Conservation (phyloP, 441 rosid species). For the Sinapis alba region DNA sequence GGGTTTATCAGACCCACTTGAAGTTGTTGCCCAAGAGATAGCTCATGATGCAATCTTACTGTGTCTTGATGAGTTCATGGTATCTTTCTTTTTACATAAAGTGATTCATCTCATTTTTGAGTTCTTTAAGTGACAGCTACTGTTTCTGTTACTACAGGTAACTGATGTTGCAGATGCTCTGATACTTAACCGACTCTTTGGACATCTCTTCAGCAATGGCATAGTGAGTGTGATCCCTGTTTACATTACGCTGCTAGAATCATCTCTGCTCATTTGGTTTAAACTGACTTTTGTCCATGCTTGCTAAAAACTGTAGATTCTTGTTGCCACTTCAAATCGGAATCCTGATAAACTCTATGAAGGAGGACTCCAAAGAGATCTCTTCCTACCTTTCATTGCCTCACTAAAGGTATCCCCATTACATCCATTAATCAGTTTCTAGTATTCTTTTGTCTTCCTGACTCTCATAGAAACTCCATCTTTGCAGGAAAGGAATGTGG, state of each 20-base stretch:
- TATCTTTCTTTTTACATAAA: constrained; percentile 31
- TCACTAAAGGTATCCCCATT: constrained; percentile 66
- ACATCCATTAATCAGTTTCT: not conserved
- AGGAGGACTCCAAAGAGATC: constrained; percentile 97
- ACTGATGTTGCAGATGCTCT: constrained; percentile 73
- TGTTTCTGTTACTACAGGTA: constrained; percentile 30
- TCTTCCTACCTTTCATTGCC: constrained; percentile 87
- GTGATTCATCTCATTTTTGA: constrained; percentile 14
- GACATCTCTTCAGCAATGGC: constrained; percentile 85
- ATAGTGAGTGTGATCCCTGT: constrained; percentile 59
- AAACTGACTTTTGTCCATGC: constrained; percentile 24
- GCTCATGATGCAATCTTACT: constrained; percentile 87
- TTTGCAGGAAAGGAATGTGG: constrained; percentile 73
- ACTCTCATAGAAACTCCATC: constrained; percentile 10
- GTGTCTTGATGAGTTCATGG: constrained; percentile 98
- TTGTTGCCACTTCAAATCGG: constrained; percentile 93
- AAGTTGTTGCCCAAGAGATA: constrained; percentile 97
- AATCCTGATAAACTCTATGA: constrained; percentile 44
- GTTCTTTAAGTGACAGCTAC: not conserved
- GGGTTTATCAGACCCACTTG: constrained; percentile 97
- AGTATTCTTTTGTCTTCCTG: not conserved
- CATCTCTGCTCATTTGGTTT: constrained; percentile 7
- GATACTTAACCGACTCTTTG: constrained; percentile 82
- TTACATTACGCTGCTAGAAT: not conserved
- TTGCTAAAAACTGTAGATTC: constrained; percentile 65